Evolutionary conservation across 345 rosid genomes (phyloP).

Genomic region (Murraya koenigii): DNA sequence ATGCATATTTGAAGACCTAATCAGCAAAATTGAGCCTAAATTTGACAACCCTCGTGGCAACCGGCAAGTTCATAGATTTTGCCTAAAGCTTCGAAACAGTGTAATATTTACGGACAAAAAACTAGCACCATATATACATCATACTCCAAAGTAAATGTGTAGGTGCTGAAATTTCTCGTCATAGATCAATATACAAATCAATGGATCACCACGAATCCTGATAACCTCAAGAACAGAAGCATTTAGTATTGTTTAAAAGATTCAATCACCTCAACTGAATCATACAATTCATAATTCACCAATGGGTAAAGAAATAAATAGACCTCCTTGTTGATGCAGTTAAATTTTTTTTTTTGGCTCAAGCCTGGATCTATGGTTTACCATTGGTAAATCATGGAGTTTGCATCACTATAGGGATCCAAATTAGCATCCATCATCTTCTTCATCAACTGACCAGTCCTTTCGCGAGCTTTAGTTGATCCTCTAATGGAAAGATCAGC

Average conservation of each 20-base stretch:
- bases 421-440: slow-evolving; percentile 38
- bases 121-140: no score
- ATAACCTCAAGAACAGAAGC: background rate
- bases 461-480: slow-evolving; percentile 50
- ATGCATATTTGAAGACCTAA: no score
- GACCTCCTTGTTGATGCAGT: background rate
- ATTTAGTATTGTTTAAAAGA: background rate
- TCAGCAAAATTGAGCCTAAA: no score
- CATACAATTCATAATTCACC: background rate
- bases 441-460: slow-evolving; percentile 40
- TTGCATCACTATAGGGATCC: slow-evolving; percentile 17
- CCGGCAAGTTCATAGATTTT: no score
- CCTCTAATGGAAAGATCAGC: slow-evolving; percentile 60
- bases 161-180: no score
- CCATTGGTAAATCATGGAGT: slow-evolving; percentile 19
- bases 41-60: no score
- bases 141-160: no score
- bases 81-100: no score
- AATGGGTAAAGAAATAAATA: background rate
- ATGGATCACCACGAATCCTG: background rate
- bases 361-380: background rate
- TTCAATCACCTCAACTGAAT: background rate
- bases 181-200: background rate
- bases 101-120: no score
- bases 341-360: background rate